Base-by-base conservation (phyloP, 352 stramenopile species). In the Globisporangium camurandrum region DNA sequence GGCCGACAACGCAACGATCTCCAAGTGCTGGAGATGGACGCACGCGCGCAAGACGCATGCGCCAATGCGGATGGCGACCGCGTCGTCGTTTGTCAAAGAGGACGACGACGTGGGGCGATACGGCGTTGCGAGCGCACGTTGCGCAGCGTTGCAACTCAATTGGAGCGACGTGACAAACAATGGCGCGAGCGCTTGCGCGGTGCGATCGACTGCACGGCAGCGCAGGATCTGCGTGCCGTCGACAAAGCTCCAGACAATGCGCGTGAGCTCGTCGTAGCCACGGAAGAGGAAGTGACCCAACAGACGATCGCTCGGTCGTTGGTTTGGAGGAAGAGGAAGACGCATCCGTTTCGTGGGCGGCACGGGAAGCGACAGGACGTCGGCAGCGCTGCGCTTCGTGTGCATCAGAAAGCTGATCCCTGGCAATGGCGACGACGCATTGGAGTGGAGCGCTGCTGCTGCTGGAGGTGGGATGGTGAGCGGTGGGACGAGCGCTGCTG, bases 171-270 rank as follows among this genome's bases (percentile, higher is more conserved):
- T 75, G 46, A 93, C 82, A 51, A 88, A 82, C 19, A 69, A 59
- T 33, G 82, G 82, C 1, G 62, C 62, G 37, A 85, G 51, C 17
- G 54, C 57, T 12, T 45, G 52, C 14, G 76, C 75, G 2, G 63
- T 51, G n/a, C 76, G 75, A 41, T 43, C 71, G n/a, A 93, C 64
- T 0, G 47, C 63, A 19, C 78, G 76, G 27, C 66, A 73, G 19
- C 75, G 82, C 69, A 93, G 83, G 61, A 87, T 86, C 63, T 93
- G 66, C 51, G 67, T 63, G 30, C 82, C 82, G 39, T 87, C 75
- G 38, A 93, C 74, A 47, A 72, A 93, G 46, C 77, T 73, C 82
- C 82, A 93, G 9, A 90, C 67, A 19, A 88, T 71, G 54, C 73
- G 84, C 54, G 56, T 80, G 1, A 88, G 46, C 51, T 90, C 78